Evolutionary conservation across 257 asterid genomes (phyloP), one percentile per base, ranked within the genome.

Genomic region (Nicotiana tomentosiformis): DNA sequence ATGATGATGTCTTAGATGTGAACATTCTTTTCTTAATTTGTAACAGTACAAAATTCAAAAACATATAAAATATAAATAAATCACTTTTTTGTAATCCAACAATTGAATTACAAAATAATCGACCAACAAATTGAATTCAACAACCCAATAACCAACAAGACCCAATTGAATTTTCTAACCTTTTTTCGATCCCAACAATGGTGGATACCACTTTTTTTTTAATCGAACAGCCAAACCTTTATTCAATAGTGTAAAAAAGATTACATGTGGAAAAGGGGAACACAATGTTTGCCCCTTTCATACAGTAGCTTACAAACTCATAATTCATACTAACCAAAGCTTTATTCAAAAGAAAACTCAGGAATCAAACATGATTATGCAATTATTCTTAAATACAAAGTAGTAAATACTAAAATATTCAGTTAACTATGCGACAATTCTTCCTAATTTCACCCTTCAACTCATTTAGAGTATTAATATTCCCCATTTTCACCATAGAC

Each of bases 401-500:
- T 39, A 37, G 77, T 46, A 11, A 46, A 72, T 74, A 49, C 61
- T 74, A 74, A 26, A 23, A 23, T 0, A 3, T 15, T 91, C 70
- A 91, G 85, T 93, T 93, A 26, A 88, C 66, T 32, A 30, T 78
- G n/a, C 87, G 92, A 77, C 97, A 94, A 16, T 91, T 91, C 62
- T 88, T 89, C 81, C 97, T 91, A n/a, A 91, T 86, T 89, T 94
- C 97, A 9, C 97, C 97, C 1, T 86, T 77, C 0, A 82, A 66
- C 17, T 96, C 93, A 66, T 86, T 39, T 6, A 94, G 91, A 79
- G 93, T 95, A 74, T 60, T 89, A 17, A 93, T 92, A 76, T 85
- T 91, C 2, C 95, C 95, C 97, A 92, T 92, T 83, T 91, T 93
- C 12, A 89, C 88, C 97, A 94, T 94, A 32, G 98, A 94, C 10